Evolutionary conservation across 2,329 filamentous ascomycete genomes (phyloP), one percentile per base, ranked within the genome.

Genomic region (Fusarium sp.): DNA sequence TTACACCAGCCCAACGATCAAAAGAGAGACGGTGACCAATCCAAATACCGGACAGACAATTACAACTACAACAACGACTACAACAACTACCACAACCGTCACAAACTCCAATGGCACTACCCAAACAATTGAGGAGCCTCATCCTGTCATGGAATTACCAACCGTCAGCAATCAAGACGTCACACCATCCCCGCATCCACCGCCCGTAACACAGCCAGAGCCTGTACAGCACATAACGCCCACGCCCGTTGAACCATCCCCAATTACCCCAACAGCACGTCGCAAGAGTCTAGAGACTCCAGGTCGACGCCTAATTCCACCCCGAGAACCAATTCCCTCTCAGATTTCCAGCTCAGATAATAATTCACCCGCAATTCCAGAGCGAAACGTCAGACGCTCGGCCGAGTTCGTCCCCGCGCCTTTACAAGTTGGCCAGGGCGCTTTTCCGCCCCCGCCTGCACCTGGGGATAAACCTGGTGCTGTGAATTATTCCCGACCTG

Each of bases 41-140:
- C 75, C 74, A 11, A 77, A 65, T n/a, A 77, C 75, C 1, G 75
- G 75, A 10, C 75, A 77, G 54, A 76, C 69, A 10, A 63, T 76
- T 25, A 77, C 74, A 2, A 76, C 74, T 3, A 74, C 76, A 7
- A 75, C 73, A 0, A 74, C 75, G 0, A 65, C 77, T 0, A 63
- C 76, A 0, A 81, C 83, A 0, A 82, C 81, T 10, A 80, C 79
- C 0, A 77, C 75, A 1, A 77, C 75, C 0, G 60, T 77, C 2
- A 73, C 57, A 11, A 75, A 77, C 42, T 66, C 75, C 25, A 77
- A 77, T 45, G 75, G 75, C 16, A 77, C 75, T 0, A 74, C 62
- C 0, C 66, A 70, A 10, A 77, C 75, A 4, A 59, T 73, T 12
- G 73, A 77, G 29, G 73, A 77, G 5, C 74, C 71, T 31, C 60